A percentile compares a stretch with the other conserved stretches of the same genome.
Evolutionary conservation across 2,329 filamentous ascomycete genomes (phyloP).

Genomic region (Alternaria infectoria): DNA sequence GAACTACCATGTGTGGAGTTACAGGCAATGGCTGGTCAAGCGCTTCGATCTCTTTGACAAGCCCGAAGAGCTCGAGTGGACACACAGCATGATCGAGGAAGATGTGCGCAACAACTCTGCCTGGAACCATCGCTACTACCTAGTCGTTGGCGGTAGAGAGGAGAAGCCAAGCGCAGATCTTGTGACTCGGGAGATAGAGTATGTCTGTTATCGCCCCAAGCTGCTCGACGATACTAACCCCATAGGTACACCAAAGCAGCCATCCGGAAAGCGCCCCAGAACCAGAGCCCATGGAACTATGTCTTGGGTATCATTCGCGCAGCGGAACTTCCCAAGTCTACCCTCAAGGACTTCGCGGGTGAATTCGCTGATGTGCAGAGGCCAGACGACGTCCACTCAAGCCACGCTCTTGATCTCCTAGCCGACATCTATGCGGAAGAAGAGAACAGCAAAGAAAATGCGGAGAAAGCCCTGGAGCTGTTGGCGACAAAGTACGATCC

Average conservation of each 20-base stretch:
- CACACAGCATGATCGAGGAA: slow-evolving; percentile 73
- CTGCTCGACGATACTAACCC: slow-evolving; percentile 25
- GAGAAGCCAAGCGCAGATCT: slow-evolving; percentile 58
- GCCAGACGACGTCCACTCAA: slow-evolving; percentile 62
- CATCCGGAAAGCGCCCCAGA: slow-evolving; percentile 84
- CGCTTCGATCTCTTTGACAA: slow-evolving; percentile 61
- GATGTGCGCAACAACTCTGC: slow-evolving; percentile 97
- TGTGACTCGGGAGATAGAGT: slow-evolving; percentile 76
- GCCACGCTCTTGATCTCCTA: slow-evolving; percentile 71
- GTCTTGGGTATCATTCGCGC: slow-evolving; percentile 76
- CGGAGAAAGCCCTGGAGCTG: slow-evolving; percentile 72
- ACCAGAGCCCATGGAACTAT: slow-evolving; percentile 94
- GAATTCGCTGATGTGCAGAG: slow-evolving; percentile 60
- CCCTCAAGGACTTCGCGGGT: slow-evolving; percentile 61
- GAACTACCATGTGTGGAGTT: slow-evolving; percentile 99
- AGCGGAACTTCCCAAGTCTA: slow-evolving; percentile 59
- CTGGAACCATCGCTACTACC: slow-evolving; percentile 95
- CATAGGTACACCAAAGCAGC: slow-evolving; percentile 67
- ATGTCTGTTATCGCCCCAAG: slow-evolving; percentile 34
- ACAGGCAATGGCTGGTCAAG: slow-evolving; percentile 79
- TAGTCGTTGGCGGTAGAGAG: slow-evolving; percentile 73
- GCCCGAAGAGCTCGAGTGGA: slow-evolving; percentile 70
- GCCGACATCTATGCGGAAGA: slow-evolving; percentile 68
- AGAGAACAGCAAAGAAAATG: slow-evolving; percentile 64
- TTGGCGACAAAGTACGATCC: slow-evolving; percentile 88